Base-by-base conservation (phyloP, 2,329 filamentous ascomycete genomes). In the Botryotinia narcissicola region DNA sequence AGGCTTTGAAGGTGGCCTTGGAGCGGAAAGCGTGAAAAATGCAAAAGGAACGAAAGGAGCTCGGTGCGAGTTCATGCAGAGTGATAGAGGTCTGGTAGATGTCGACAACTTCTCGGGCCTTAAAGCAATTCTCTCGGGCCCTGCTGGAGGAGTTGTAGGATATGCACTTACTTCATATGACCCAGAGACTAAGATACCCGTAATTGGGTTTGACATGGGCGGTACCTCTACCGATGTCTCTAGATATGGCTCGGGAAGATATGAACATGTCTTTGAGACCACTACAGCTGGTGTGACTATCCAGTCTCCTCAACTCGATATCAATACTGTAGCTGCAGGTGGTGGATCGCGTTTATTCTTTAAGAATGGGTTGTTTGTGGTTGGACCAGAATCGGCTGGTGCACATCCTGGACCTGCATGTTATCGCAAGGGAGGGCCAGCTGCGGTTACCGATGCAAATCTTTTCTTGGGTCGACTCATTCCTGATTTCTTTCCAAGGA, bases 201-300 rank as follows among this genome's bases (percentile, higher is more conserved):
- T 98, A 6, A 97, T 98, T 78, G 95, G 95, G 0, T 98, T 98
- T 79, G 95, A 98, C 78, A 98, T 98, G 95, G 94, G 94, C 54
- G 95, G 95, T 18, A 98, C 95, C 0, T 95, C 91, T 73, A 98
- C 95, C 0, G 95, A 98, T 81, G 93, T 97, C 16, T 97, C 93
- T 48, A 87, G 95, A 67, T 98, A 95, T 78, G 93, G 92, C 9
- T 90, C 92, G 18, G 91, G 91, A 35, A 84, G 88, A 73, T 89
- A 91, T 76, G 90, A 92, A 73, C 91, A 93, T 78, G 89, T 91
- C 0, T 93, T 94, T 75, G 92, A 94, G 78, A 93, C 91, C 0
- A 93, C 91, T 0, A 94, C 91, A 0, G 92, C 93, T 0, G 93
- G 92, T 20, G 89, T 95, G 1, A 91, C 91, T 1, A 93, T 95